phyloP scores from a whole-genome alignment of 2,329 filamentous ascomycete species.

The Penicillium corylophilum region DNA sequence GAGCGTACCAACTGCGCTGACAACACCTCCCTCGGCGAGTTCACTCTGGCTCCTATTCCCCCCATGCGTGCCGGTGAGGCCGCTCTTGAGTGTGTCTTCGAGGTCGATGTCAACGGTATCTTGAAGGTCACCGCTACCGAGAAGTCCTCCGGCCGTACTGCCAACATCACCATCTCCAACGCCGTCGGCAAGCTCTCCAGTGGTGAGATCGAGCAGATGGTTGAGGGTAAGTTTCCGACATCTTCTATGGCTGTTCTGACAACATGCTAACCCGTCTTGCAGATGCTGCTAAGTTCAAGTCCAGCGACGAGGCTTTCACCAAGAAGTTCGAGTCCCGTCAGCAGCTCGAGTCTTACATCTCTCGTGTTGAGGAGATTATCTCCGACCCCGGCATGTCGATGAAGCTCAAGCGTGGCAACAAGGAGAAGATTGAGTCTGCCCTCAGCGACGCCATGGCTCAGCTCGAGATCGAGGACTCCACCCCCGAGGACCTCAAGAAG shows the following conservation, averaged over 20 bases:
- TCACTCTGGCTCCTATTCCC: conserved; percentile 86
- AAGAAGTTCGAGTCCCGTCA: conserved; percentile 99
- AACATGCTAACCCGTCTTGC: conserved; percentile 16
- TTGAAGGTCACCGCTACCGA: conserved; percentile 99
- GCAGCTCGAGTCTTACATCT: conserved; percentile 98
- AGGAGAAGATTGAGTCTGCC: conserved; percentile 98
- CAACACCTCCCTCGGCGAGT: conserved; percentile 97
- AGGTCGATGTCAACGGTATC: conserved; percentile 99
- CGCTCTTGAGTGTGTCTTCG: conserved; percentile 96
- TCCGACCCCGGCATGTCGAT: conserved; percentile 93
- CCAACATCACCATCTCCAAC: conserved; percentile 99
- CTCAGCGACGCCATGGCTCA: conserved; percentile 97
- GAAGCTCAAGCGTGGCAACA: conserved; percentile 98
- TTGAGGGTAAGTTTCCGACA: conserved; percentile 62
- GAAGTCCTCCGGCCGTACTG: conserved; percentile 95
- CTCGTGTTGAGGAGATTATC: conserved; percentile 97
- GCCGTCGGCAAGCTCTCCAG: conserved; percentile 97
- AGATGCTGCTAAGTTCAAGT: conserved; percentile 98
- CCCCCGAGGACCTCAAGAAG: conserved; percentile 97
- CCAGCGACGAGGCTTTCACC: conserved; percentile 95
- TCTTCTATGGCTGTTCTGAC: not conserved
- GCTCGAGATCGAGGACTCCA: conserved; percentile 91
- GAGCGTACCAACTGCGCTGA: conserved; percentile 98
- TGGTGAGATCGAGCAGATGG: conserved; percentile 95
- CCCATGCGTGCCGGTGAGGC: conserved; percentile 91